Evolutionary conservation across 768 basidiomycete genomes (phyloP).

Genomic region (Leccinum subtestaceum): DNA sequence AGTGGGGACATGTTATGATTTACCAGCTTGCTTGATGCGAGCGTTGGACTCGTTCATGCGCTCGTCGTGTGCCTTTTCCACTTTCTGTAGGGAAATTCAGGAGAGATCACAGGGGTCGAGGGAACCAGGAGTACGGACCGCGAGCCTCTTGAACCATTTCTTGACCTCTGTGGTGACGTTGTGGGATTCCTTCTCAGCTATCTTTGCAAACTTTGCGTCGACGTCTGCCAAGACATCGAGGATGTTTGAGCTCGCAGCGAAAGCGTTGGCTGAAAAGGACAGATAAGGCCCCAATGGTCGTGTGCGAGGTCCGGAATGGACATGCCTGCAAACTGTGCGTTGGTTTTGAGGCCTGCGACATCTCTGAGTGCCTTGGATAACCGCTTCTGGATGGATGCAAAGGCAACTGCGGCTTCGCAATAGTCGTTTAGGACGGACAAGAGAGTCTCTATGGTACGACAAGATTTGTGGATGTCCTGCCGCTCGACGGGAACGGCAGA

Average conservation of each 20-base stretch:
- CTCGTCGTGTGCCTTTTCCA: constrained; percentile 76
- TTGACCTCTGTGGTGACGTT: constrained; percentile 62
- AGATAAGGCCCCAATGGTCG: background rate
- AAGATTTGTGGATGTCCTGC: constrained; percentile 74
- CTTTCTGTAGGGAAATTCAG: constrained; percentile 51
- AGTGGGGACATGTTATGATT: background rate
- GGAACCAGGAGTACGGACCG: constrained; percentile 42
- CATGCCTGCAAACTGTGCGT: constrained; percentile 60
- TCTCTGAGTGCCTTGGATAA: constrained; percentile 69
- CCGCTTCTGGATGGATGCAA: constrained; percentile 70
- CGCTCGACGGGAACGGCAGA: constrained; percentile 49
- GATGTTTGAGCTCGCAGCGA: constrained; percentile 59
- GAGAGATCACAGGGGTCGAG: background rate
- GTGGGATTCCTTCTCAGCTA: constrained; percentile 73
- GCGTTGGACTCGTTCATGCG: constrained; percentile 62
- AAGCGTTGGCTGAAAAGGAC: constrained; percentile 55
- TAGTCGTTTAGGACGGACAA: constrained; percentile 70
- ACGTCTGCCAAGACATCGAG: constrained; percentile 72
- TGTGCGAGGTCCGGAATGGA: constrained; percentile 13
- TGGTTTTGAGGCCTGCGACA: constrained; percentile 56
- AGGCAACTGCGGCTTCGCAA: constrained; percentile 62
- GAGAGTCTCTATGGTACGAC: constrained; percentile 70
- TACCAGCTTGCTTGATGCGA: constrained; percentile 77
- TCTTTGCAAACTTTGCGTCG: constrained; percentile 70
- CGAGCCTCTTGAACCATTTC: constrained; percentile 85